phyloP scores from a whole-genome alignment of 1,139 yeast genomes.

The Diutina neorugosa region DNA sequence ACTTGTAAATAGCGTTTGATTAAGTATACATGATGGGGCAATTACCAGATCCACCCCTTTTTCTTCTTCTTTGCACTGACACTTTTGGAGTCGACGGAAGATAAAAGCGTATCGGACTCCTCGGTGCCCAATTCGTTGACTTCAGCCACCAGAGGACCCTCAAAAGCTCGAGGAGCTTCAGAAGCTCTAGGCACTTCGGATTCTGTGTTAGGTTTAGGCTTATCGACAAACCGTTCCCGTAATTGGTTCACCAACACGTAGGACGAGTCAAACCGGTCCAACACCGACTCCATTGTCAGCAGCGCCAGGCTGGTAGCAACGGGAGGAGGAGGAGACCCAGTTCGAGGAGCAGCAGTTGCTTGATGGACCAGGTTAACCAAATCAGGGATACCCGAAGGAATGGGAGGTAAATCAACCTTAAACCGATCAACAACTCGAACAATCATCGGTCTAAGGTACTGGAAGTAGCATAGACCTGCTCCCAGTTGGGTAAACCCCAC shows the following conservation, averaged over 20 bases:
- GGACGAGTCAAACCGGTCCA: neutral
- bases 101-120: neutral
- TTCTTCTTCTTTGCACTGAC: neutral
- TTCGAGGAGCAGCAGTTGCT: no score
- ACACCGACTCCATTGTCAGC: neutral
- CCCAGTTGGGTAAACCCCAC: constrained; percentile 13
- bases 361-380: neutral
- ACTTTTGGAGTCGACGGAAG: neutral
- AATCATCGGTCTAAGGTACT: constrained; percentile 19
- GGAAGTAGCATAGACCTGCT: constrained; percentile 25
- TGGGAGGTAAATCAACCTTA: neutral
- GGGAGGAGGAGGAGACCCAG: neutral
- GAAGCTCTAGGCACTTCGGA: no score
- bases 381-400: neutral
- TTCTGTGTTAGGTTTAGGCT: no score
- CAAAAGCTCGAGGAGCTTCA: no score
- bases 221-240: neutral
- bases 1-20: constrained; percentile 7
- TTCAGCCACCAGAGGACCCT: no score
- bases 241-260: neutral
- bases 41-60: constrained; percentile 1
- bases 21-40: neutral
- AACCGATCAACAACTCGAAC: neutral
- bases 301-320: neutral
- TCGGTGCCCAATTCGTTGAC: neutral